Percentiles rank a stretch among this genome's conserved stretches.
phyloP scores from a whole-genome alignment of 2,329 filamentous ascomycete genomes.

The Fusarium verticillioides region DNA sequence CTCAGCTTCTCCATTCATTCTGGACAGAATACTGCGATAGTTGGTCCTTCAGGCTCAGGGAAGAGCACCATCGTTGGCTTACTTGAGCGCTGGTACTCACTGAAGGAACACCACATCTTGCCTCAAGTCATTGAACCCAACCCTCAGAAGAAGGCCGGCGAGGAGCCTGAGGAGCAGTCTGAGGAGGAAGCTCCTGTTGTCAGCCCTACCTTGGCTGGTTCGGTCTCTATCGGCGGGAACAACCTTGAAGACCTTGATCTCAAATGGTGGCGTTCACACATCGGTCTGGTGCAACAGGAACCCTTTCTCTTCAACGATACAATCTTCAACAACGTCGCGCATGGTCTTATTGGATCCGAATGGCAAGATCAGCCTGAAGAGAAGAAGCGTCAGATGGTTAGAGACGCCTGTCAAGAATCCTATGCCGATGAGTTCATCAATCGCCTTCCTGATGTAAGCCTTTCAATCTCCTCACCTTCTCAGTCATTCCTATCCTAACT shows the following conservation, averaged over 20 bases:
- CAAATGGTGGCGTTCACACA: slow-evolving; percentile 39
- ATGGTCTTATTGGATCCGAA: slow-evolving; percentile 54
- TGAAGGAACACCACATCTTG: slow-evolving; percentile 25
- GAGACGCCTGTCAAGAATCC: slow-evolving; percentile 62
- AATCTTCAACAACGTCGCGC: slow-evolving; percentile 57
- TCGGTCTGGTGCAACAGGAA: slow-evolving; percentile 63
- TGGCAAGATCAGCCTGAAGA: slow-evolving; percentile 53
- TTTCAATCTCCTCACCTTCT: slow-evolving; percentile 11
- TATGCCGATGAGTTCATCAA: slow-evolving; percentile 65
- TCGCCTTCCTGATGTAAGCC: slow-evolving; percentile 55
- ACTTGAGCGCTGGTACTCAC: slow-evolving; percentile 72
- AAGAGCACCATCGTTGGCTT: slow-evolving; percentile 77
- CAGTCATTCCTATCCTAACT: not conserved
- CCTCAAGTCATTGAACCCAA: slow-evolving; percentile 15
- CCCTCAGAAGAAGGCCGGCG: not conserved
- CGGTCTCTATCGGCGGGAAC: not conserved
- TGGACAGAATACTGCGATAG: slow-evolving; percentile 74
- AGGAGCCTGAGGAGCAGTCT: not conserved
- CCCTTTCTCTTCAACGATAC: slow-evolving; percentile 66
- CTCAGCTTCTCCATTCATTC: slow-evolving; percentile 64
- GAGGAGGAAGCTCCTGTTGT: not conserved
- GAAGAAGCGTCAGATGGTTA: slow-evolving; percentile 55
- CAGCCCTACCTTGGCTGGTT: not conserved
- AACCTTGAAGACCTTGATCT: slow-evolving; percentile 32
- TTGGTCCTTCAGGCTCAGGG: slow-evolving; percentile 74